A percentile compares a stretch with the other conserved stretches of the same genome.
phyloP scores from a whole-genome alignment of 2,329 filamentous ascomycete species.

The Fonsecaea erecta region DNA sequence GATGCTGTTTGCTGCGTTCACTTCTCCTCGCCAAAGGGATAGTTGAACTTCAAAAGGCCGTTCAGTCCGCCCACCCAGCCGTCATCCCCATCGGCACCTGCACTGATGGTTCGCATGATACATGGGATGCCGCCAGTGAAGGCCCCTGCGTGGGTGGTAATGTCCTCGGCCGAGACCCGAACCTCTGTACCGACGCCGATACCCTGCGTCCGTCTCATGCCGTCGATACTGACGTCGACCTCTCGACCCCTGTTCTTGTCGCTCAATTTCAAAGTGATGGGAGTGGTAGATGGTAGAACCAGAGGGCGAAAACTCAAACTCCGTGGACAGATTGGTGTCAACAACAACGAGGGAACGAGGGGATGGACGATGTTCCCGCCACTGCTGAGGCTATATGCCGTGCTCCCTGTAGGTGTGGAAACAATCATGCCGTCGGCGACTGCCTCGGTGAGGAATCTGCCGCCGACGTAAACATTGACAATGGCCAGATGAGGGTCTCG shows the following conservation, averaged over 20 bases:
- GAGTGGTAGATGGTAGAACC: constrained; percentile 83
- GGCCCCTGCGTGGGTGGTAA: constrained; percentile 53
- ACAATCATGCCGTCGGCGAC: constrained; percentile 95
- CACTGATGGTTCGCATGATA: constrained; percentile 70
- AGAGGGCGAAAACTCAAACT: constrained; percentile 90
- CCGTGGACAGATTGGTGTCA: constrained; percentile 93
- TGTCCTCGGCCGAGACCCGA: constrained; percentile 82
- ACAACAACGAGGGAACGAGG: constrained; percentile 80
- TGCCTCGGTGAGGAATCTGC: constrained; percentile 87
- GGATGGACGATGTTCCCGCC: constrained; percentile 95
- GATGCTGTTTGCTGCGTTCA: constrained; percentile 13
- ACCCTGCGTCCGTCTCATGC: constrained; percentile 67
- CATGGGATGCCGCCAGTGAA: constrained; percentile 86
- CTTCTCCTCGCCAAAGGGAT: constrained; percentile 79
- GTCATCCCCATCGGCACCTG: constrained; percentile 67
- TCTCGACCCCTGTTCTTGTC: constrained; percentile 77
- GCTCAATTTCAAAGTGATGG: constrained; percentile 80
- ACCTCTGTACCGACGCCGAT: constrained; percentile 81
- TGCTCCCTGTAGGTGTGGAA: constrained; percentile 91
- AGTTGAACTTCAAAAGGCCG: constrained; percentile 93
- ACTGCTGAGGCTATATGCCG: constrained; percentile 90
- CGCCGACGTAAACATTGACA: constrained; percentile 88
- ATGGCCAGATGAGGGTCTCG: constrained; percentile 87
- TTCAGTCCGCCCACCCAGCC: constrained; percentile 97
- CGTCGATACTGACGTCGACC: constrained; percentile 79